Percentiles rank a stretch among this genome's conserved stretches.
Evolutionary conservation across 2,329 filamentous ascomycete genomes (phyloP).

Genomic region (Arachnomyces sp.): DNA sequence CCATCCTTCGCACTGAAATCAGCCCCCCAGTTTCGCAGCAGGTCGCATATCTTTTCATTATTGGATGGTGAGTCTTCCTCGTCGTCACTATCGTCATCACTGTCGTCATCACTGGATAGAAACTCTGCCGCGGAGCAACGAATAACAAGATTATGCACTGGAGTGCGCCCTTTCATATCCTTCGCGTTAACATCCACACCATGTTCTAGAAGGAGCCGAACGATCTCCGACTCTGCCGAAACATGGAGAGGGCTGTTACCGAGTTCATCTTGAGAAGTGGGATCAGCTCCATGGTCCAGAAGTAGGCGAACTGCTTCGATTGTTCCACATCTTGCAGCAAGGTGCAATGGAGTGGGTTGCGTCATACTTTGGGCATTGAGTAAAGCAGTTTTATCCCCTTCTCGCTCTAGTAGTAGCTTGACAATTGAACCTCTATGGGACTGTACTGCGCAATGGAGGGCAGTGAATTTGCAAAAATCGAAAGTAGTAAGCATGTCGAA

Average conservation of each 20-base stretch:
- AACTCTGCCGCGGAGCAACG: too few species aligned
- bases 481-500: background rate
- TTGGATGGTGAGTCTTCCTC: too few species aligned
- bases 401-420: background rate
- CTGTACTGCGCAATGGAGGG: conserved; percentile 1
- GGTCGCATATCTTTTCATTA: too few species aligned
- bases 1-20: too few species aligned
- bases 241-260: conserved; percentile 15
- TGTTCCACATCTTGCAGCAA: too few species aligned
- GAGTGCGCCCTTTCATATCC: conserved; percentile 11
- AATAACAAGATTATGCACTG: conserved; percentile 8
- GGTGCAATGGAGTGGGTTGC: conserved; percentile 7
- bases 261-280: conserved; percentile 12
- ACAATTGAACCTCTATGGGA: background rate
- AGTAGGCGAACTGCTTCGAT: conserved; percentile 4
- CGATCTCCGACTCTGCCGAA: conserved; percentile 10
- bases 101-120: too few species aligned
- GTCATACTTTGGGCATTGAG: conserved; percentile 12
- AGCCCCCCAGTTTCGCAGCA: too few species aligned
- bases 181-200: conserved; percentile 3
- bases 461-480: background rate
- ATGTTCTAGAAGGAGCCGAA: conserved; percentile 11
- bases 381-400: conserved; percentile 3
- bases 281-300: conserved; percentile 11
- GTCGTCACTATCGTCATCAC: too few species aligned